Evolutionary conservation across 176 grass and related monocot genomes (phyloP).

Genomic region (Carex pumila): DNA sequence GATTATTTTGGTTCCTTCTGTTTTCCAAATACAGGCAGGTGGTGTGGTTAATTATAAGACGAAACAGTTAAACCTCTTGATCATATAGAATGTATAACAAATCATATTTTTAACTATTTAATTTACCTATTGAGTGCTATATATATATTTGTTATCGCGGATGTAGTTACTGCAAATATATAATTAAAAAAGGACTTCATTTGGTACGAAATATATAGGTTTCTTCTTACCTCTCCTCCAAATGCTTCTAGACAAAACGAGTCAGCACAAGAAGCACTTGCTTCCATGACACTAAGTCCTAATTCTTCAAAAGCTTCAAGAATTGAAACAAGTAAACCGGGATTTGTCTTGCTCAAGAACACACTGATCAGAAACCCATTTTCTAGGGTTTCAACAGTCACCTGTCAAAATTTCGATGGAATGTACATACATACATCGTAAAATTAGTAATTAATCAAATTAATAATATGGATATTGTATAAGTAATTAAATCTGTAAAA

Average conservation of each 20-base stretch:
- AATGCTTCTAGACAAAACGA: slow-evolving; percentile 64
- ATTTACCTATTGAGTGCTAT: background rate
- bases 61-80: background rate
- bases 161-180: background rate
- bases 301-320: slow-evolving; percentile 77
- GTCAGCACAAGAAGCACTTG: slow-evolving; percentile 65
- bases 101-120: background rate
- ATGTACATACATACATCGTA: background rate
- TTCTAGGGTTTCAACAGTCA: slow-evolving; percentile 73
- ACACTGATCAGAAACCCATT: slow-evolving; percentile 87
- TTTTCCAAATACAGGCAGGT: background rate
- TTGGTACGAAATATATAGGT: too few species aligned
- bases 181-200: too few species aligned
- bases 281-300: slow-evolving; percentile 73
- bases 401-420: slow-evolving; percentile 30
- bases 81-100: background rate
- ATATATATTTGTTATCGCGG: background rate
- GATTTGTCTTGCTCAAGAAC: slow-evolving; percentile 58
- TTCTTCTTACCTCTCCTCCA: slow-evolving; percentile 60
- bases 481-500: background rate
- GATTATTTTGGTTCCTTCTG: background rate
- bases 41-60: background rate
- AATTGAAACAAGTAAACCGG: slow-evolving; percentile 62
- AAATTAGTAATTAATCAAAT: background rate
- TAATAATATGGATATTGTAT: background rate